phyloP scores from a whole-genome alignment of 441 rosid genomes.

The Bocquillonia castaneifolia region DNA sequence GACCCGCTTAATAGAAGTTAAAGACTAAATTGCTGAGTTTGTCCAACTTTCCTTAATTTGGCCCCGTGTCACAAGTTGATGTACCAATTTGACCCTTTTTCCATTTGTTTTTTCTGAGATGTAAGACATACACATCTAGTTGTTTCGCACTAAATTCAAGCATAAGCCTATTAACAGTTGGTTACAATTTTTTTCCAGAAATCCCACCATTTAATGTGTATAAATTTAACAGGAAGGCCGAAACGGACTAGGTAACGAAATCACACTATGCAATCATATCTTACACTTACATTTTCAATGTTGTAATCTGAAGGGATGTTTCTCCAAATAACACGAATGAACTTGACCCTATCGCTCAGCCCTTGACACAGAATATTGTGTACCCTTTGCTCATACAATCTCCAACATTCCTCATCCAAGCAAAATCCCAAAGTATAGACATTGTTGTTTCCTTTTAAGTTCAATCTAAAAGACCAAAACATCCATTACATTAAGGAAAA shows the following conservation, averaged over 20 bases:
- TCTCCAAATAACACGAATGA: slow-evolving; percentile 73
- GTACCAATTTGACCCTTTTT: too few species aligned
- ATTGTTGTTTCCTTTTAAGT: slow-evolving; percentile 49
- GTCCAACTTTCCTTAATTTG: too few species aligned
- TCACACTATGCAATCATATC: not conserved
- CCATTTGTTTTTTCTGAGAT: not conserved
- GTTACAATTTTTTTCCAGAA: not conserved
- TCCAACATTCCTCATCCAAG: slow-evolving; percentile 92
- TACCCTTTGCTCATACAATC: slow-evolving; percentile 72
- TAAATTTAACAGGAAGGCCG: not conserved
- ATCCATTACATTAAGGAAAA: slow-evolving; percentile 16
- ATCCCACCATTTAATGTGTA: not conserved
- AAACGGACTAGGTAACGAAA: not conserved
- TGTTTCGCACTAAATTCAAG: not conserved
- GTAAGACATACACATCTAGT: not conserved
- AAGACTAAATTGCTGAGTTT: too few species aligned
- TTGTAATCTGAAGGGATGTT: slow-evolving; percentile 48
- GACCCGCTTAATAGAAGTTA: too few species aligned
- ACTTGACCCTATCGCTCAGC: slow-evolving; percentile 69
- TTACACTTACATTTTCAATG: slow-evolving; percentile 54
- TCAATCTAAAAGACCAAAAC: slow-evolving; percentile 45
- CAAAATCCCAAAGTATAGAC: slow-evolving; percentile 56
- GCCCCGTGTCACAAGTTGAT: too few species aligned
- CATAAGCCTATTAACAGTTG: not conserved
- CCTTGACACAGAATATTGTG: slow-evolving; percentile 62